Conservation (phyloP, 2,329 filamentous ascomycete genomes). For the Pseudopithomyces chartarum region DNA sequence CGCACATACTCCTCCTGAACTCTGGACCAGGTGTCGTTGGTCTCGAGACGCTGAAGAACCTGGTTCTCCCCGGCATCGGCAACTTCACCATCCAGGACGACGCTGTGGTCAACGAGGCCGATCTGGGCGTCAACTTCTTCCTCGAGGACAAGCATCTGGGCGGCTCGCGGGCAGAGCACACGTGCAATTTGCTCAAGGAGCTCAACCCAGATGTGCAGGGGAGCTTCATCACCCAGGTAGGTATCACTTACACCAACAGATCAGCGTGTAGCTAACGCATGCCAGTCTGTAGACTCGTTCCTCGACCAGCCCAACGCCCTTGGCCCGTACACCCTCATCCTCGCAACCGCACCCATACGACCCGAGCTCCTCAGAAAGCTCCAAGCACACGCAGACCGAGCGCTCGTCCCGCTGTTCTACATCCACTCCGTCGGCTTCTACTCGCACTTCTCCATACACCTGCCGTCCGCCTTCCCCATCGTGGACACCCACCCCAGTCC, state of each 20-base stretch:
- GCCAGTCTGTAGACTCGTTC: conserved; percentile 52
- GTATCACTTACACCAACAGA: background rate
- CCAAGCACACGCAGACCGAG: conserved; percentile 55
- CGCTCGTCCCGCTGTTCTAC: conserved; percentile 76
- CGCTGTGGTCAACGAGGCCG: conserved; percentile 74
- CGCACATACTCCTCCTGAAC: conserved; percentile 90
- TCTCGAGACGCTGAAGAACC: conserved; percentile 91
- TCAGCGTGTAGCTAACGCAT: conserved; percentile 14
- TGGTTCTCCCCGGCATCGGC: conserved; percentile 91
- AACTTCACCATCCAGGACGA: conserved; percentile 90
- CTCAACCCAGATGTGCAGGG: conserved; percentile 92
- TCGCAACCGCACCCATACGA: conserved; percentile 65
- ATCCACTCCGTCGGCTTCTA: conserved; percentile 93
- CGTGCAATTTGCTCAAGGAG: conserved; percentile 77
- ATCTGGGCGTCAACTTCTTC: conserved; percentile 97
- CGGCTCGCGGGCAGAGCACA: conserved; percentile 76
- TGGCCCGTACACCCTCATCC: conserved; percentile 62
- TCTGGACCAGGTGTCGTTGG: conserved; percentile 85
- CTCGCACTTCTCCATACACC: conserved; percentile 79
- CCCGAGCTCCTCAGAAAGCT: conserved; percentile 57
- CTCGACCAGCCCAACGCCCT: conserved; percentile 47
- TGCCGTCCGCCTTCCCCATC: conserved; percentile 83
- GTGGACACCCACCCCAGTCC: conserved; percentile 95
- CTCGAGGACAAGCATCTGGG: conserved; percentile 79
- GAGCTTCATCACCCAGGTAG: conserved; percentile 65